Base-by-base conservation (phyloP, 2,329 filamentous ascomycete species). In the Blastomyces gilchristii region DNA sequence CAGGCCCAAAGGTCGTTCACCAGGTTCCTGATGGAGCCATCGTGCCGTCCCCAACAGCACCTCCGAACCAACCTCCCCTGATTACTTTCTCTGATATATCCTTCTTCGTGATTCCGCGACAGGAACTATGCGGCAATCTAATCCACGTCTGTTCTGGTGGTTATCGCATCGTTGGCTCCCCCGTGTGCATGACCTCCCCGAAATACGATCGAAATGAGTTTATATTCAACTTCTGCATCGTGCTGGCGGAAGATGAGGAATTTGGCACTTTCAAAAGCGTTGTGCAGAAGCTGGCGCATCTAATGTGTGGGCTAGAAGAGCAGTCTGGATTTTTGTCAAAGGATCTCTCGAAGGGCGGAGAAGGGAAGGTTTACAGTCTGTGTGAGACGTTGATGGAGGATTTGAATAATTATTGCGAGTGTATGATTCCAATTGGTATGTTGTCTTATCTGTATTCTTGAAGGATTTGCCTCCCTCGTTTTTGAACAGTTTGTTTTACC, bases 151-250 rank as follows among this genome's bases (percentile, higher is more conserved):
- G 81, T 69, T 79, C 78, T n/a, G 87, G 87, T 74, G 88, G 90
- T 56, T 88, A 92, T 75, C 86, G 87, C 63, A 85, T 99, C 62
- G 82, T 99, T 43, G 91, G 92, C 18, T 91, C 91, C 70, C 94
- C 94, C 0, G 88, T 97, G 61, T 93, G 91, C 72, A 90, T 97
- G 72, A 85, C 88, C 60, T 85, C 91, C 67, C 83, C 86, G 62
- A 87, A 88, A 68, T 96, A 97, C 72, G 85, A 88, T 71, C 87
- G 94, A 64, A 96, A 96, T 76, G 90, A 96, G 75, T 97, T 97
- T 80, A 96, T 97, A 72, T 99, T 97, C 84, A 97, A 97, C 76
- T 96, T 97, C 72, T 91, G 91, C 64, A 81, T 97, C 54, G 88
- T 96, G 37, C 81, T 96, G 59, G 84, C 88, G 60, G 83, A 86